Conservation (phyloP, 495 filamentous ascomycete species). For the Hypoxylon fragiforme region DNA sequence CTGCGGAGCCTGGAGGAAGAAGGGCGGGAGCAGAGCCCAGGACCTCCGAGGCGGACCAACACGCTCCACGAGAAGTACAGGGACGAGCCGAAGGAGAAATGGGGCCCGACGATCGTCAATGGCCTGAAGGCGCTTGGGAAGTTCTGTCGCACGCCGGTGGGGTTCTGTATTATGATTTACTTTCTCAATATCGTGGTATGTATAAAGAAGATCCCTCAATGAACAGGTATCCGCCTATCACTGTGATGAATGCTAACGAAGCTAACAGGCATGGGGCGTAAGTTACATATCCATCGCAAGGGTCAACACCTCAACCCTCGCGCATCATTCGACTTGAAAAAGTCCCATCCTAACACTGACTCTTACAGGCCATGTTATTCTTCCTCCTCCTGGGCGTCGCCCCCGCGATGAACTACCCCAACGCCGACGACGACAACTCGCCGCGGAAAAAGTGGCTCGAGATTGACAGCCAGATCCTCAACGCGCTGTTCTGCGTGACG, state of each 20-base stretch:
- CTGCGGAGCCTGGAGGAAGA: background rate
- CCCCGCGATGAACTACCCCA: conserved; percentile 68
- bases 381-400: conserved; percentile 68
- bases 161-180: conserved; percentile 67
- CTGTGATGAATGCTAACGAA: background rate
- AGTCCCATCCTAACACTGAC: background rate
- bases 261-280: conserved; percentile 13
- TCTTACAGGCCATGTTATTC: conserved; percentile 66
- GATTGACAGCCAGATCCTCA: conserved; percentile 75
- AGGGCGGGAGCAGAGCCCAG: background rate
- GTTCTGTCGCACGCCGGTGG: conserved; percentile 52
- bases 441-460: conserved; percentile 70
- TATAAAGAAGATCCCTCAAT: too few species aligned
- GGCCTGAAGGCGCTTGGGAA: conserved; percentile 39
- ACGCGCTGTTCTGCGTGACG: conserved; percentile 82
- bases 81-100: conserved; percentile 22
- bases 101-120: conserved; percentile 29
- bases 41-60: background rate
- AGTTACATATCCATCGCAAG: background rate
- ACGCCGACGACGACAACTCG: conserved; percentile 63
- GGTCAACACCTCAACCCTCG: background rate
- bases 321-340: background rate
- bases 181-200: conserved; percentile 70
- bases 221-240: conserved; percentile 40
- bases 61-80: background rate